Percentiles rank a stretch among this genome's conserved stretches.
phyloP scores from a whole-genome alignment of 768 basidiomycete genomes.

The Lentinula lateritia region DNA sequence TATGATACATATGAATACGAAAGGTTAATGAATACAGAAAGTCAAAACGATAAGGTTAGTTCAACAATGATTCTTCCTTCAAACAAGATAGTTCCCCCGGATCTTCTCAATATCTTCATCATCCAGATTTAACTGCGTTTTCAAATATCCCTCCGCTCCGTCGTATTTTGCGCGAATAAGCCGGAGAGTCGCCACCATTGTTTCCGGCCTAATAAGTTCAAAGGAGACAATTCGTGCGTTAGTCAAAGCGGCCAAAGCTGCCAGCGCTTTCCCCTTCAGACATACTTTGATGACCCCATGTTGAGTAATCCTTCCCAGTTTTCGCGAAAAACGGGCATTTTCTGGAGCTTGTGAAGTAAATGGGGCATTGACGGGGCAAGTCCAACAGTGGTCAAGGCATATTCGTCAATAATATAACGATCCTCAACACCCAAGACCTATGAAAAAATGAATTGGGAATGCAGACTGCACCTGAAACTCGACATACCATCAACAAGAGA shows the following conservation, averaged over 20 bases:
- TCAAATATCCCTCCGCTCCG: conserved; percentile 29
- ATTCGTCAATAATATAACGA: conserved; percentile 33
- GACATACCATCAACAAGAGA: conserved; percentile 25
- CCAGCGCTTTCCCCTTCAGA: neutral
- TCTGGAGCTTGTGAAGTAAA: conserved; percentile 24
- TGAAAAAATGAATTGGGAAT: neutral
- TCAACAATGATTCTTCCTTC: neutral
- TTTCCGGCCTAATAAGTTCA: conserved; percentile 24
- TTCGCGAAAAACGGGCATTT: conserved; percentile 23
- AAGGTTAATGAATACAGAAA: no score
- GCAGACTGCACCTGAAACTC: neutral
- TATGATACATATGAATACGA: no score
- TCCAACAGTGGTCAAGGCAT: conserved; percentile 32
- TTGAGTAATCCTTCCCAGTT: conserved; percentile 29
- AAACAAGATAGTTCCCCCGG: neutral
- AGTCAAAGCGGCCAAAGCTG: neutral
- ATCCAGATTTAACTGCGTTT: conserved; percentile 21
- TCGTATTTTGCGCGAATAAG: conserved; percentile 30
- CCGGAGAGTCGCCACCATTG: conserved; percentile 25
- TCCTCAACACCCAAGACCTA: conserved; percentile 35
- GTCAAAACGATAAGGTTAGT: no score
- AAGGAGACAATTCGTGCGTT: neutral
- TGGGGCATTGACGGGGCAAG: conserved; percentile 26
- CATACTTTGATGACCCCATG: conserved; percentile 29
- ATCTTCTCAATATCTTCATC: conserved; percentile 22